Conservation (phyloP, 352 stramenopile species). For the Globisporangium rhizosaccharum region DNA sequence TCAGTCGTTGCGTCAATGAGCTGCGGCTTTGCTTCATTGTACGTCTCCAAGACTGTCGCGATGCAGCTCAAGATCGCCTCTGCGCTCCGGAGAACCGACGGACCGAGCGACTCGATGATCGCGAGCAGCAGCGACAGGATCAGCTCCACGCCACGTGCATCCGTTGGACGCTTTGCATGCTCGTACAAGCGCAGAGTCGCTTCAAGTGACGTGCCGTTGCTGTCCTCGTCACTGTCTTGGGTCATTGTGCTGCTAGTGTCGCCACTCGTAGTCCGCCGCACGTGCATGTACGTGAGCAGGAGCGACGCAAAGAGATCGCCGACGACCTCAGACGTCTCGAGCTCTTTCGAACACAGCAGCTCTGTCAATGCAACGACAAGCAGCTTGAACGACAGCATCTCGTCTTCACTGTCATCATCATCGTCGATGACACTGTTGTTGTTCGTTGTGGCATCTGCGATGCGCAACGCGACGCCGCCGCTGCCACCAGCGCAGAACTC, state of each 20-base stretch:
- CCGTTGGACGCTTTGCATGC: conserved; percentile 24
- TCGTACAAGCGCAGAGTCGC: conserved; percentile 20
- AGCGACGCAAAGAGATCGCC: conserved; percentile 74
- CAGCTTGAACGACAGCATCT: conserved; percentile 22
- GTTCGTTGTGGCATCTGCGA: conserved; percentile 1
- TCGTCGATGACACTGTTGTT: neutral
- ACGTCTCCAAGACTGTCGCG: conserved; percentile 63
- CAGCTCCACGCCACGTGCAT: conserved; percentile 40
- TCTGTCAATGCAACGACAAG: conserved; percentile 45
- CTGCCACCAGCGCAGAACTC: conserved; percentile 59
- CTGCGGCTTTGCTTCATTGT: conserved; percentile 20
- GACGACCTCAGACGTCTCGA: conserved; percentile 59
- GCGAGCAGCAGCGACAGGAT: conserved; percentile 56
- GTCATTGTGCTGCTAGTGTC: neutral
- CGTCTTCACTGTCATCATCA: conserved; percentile 12
- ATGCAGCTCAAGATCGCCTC: conserved; percentile 63
- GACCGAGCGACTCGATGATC: conserved; percentile 68
- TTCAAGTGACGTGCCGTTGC: neutral
- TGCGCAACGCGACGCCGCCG: conserved; percentile 48
- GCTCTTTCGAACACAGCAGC: conserved; percentile 51
- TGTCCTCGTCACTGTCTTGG: neutral
- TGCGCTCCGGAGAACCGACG: conserved; percentile 68
- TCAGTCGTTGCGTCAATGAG: conserved; percentile 20
- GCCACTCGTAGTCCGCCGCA: conserved; percentile 15
- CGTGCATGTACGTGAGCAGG: conserved; percentile 70